Evolutionary conservation across 1,284 basidiomycete species (phyloP), one percentile per base, ranked within the genome.

Genomic region (Ceratobasidium sp.): DNA sequence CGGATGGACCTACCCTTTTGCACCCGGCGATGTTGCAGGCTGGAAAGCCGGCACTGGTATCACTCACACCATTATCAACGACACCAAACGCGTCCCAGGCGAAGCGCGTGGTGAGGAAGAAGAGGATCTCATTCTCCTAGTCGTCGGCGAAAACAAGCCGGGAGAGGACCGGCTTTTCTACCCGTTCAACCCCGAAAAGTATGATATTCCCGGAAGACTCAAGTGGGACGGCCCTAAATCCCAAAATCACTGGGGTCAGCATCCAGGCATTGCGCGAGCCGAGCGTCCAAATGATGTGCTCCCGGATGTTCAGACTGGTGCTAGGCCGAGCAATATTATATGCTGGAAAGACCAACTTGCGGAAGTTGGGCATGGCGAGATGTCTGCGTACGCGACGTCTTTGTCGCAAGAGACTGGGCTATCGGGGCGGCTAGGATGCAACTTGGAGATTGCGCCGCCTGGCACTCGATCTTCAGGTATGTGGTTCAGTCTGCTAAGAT

Each of bases 21-120:
- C 35, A 10, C 66, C 78, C 1, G 74, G 78, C 0, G 81, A 81
- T 64, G 67, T 71, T 27, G 81, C 78, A 44, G 80, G 79, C 3
- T 81, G 81, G 81, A 80, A 79, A 54, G 79, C 77, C 14, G 80
- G 81, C 3, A 81, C 81, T 16, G 81, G 81, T 16, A 74, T 79
- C 60, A 76, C 79, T 20, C 79, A 80, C 59, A 81, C 80, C 18
- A 78, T 81, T 16, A 81, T 81, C 66, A 81, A 81, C 69, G 71
- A 74, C n/a, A 74, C 71, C 30, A 74, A 74, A n/a, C 71, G 3
- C 33, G 16, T 64, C 10, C 71, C 71, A 1, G 71, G 71, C 33
- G 79, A 81, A 60, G 71, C 77, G 3, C 75, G 78, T 35, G 73
- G 54, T 20, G 65, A 68, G 41, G 68, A 66, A 2, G 79, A 79